Base-by-base conservation (phyloP, 2,329 filamentous ascomycete genomes). In the Aciculosporium take region DNA sequence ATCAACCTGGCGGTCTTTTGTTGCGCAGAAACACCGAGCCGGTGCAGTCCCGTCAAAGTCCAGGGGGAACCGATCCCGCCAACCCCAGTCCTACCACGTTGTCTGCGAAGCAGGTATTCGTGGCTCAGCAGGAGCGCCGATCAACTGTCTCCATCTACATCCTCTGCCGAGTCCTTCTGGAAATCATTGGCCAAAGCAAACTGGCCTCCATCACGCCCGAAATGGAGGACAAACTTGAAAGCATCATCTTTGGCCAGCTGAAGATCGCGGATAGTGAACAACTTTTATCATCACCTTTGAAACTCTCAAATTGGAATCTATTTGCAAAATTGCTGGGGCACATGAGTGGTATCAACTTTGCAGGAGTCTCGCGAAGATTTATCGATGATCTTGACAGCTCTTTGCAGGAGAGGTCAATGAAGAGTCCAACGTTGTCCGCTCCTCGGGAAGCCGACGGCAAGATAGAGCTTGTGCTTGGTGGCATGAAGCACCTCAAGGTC, bases 61-160 rank as follows among this genome's bases (percentile, higher is more conserved):
- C 50, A 9, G 50, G 48, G 27, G 48, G 48, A 2, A 13, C 50
- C 12, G 61, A 63, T 5, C 48, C 49, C 28, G 52, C 55, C 24
- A 52, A 59, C 17, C 49, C 58, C 3, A 60, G 58, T 40, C 60
- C 58, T 10, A 54, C 60, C 1, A 62, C 66, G 12, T 54, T 72
- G 25, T 63, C 66, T 7, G 61, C 65, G 29, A 74, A 67, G 48
- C 82, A 87, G 53, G 81, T 86, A 50, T 81, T 76, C 49, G 78
- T 88, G 31, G 73, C 79, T 12, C 74, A 89, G 52, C 81, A 85
- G 3, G 91, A 98, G 62, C 80, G 89, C 40, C 80, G 86, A 31
- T 94, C 89, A 5, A 93, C 85, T 0, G 84, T 94, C 3, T 95
- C 93, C 1, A 94, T 95, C 38, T 98, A 94, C 56, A 84, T 98